Conservation (phyloP, 75 land plant genomes). For the Sequoia sempervirens region DNA sequence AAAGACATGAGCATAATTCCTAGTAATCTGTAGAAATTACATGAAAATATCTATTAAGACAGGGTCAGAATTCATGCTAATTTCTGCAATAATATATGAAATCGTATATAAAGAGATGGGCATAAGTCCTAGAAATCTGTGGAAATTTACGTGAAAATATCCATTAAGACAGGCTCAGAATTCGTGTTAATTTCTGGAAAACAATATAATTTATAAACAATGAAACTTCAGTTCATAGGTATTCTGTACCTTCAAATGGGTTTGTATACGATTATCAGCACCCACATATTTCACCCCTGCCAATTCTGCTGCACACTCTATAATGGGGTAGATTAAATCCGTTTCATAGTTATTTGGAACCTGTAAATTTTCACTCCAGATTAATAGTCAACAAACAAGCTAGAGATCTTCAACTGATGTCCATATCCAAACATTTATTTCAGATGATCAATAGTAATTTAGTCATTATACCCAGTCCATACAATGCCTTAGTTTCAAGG, state of each 20-base stretch:
- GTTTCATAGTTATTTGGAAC: conserved; percentile 98
- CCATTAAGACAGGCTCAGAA: background rate
- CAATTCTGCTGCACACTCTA: conserved; percentile 67
- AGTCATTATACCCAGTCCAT: background rate
- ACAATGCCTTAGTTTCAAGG: background rate
- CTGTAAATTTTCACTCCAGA: conserved; percentile 33
- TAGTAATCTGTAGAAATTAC: background rate
- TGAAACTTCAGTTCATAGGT: background rate
- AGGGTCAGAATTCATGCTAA: background rate
- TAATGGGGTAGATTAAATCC: conserved; percentile 90
- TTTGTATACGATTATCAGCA: conserved; percentile 55
- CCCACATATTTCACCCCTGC: conserved; percentile 65
- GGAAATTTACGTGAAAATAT: background rate
- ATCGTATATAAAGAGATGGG: background rate
- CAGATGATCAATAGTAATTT: background rate
- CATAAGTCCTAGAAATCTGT: background rate
- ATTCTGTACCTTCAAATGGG: conserved; percentile 58
- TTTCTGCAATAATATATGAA: background rate
- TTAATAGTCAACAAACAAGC: background rate
- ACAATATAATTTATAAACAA: background rate
- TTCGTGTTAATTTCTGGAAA: background rate
- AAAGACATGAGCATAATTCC: background rate
- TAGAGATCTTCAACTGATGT: background rate
- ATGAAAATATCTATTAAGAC: background rate
- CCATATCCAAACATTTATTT: background rate